Base-by-base conservation (phyloP, 2,329 filamentous ascomycete genomes). In the Fusarium coicis region DNA sequence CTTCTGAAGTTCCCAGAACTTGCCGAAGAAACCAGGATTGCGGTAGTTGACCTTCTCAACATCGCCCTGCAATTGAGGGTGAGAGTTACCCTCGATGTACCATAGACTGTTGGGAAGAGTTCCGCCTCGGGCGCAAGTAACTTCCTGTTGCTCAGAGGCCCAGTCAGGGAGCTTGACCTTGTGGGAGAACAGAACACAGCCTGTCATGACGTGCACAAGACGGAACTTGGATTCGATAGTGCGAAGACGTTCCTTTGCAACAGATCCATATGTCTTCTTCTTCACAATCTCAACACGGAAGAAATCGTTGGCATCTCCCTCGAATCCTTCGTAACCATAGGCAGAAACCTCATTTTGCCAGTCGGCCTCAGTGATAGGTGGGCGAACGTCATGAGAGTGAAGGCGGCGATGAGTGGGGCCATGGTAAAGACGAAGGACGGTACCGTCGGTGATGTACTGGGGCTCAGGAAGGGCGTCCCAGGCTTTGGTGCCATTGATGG, bases 81-180 rank as follows among this genome's bases (percentile, higher is more conserved):
- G 96, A 69, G 92, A 88, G 81, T 99, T 99, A 74, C 90, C 90
- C 84, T 99, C 96, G 71, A 99, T 87, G 79, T 98, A 98, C 96
- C 96, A 99, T 75, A 99, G 85, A 79, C 95, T 97, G 88, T 99
- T 99, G 62, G 96, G 96, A 42, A 98, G 86, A 70, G 95, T 97
- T 76, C 95, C 96, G 53, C 93, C 92, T 76, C 92, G 93, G 12
- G 96, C 96, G 80, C 96, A 99, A 26, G 96, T 98, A n/a, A 99
- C 96, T 83, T 99, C 96, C 82, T 99, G 96, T 83, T 99, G 96
- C 82, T 98, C 96, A 58, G 93, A 99, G 52, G 93, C 96, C 96
- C 96, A 99, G 6, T 97, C 95, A 7, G 96, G 96, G 66, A 99
- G 91, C 86, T 99, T 99, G 81, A 98, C 95, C 86, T 98, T 98